Conservation (phyloP, 331 rosid species). For the Prunus yedoensis region DNA sequence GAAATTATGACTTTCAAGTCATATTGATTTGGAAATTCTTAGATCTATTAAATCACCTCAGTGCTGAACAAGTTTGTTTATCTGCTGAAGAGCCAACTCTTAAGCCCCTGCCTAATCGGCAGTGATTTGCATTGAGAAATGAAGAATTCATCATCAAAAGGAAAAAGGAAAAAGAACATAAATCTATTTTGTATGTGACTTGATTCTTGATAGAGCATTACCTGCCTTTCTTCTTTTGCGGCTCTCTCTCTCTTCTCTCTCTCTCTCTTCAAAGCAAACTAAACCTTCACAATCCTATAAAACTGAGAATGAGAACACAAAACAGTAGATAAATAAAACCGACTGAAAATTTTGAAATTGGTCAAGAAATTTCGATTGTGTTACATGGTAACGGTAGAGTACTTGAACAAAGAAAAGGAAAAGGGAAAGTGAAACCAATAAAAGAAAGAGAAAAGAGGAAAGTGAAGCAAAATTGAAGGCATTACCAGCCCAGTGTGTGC, state of each 20-base stretch:
- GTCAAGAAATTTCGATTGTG: too few species aligned
- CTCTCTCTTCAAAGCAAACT: background rate
- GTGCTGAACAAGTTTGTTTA: background rate
- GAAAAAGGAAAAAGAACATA: background rate
- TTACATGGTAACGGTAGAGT: too few species aligned
- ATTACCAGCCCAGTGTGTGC: background rate
- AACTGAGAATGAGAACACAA: background rate
- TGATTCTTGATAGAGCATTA: background rate
- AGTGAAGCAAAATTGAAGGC: background rate
- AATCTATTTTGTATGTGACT: background rate
- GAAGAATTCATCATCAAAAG: background rate
- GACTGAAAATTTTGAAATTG: background rate
- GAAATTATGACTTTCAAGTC: background rate
- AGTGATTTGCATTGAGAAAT: background rate
- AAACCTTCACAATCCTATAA: background rate
- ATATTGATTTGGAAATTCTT: background rate
- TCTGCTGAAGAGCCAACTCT: background rate
- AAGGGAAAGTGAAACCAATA: background rate
- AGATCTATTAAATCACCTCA: background rate
- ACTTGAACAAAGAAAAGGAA: background rate
- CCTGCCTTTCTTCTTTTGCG: conserved; percentile 6
- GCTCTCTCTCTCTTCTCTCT: too few species aligned
- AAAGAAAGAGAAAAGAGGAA: background rate
- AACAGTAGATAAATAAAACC: background rate
- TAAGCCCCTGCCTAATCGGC: too few species aligned